Evolutionary conservation across 345 rosid species (phyloP).

Genomic region (Psidium friedrichsthalianum): DNA sequence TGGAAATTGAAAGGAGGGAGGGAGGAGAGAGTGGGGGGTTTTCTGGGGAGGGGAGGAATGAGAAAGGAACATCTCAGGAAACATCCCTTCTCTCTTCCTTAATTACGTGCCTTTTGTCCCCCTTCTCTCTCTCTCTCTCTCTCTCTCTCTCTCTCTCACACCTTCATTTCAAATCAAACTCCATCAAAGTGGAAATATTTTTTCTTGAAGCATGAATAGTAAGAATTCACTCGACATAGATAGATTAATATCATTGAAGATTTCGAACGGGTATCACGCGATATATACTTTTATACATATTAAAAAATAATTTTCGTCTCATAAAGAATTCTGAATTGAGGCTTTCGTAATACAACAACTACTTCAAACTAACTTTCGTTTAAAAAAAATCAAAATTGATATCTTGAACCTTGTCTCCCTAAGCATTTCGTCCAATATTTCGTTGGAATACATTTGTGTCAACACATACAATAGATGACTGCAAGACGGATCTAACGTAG

Average conservation of each 20-base stretch:
- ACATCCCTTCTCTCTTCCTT: conserved; percentile 9
- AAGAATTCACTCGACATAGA: background rate
- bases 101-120: conserved; percentile 34
- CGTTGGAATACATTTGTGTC: background rate
- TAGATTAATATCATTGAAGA: background rate
- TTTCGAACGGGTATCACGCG: background rate
- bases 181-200: background rate
- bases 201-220: background rate
- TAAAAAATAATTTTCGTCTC: background rate
- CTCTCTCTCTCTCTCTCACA: background rate
- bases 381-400: background rate
- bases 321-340: background rate
- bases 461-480: fast-evolving
- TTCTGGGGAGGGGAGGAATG: conserved; percentile 1
- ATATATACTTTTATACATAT: background rate
- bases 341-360: background rate
- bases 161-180: background rate
- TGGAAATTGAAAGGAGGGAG: background rate
- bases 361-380: background rate
- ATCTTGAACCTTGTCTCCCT: fast-evolving
- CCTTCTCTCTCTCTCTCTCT: background rate
- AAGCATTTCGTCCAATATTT: background rate
- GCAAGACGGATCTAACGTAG: background rate
- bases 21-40: background rate
- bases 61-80: conserved; percentile 8